Conservation (phyloP, 202 grass and related monocot species). For the Elaeis oleifera region DNA sequence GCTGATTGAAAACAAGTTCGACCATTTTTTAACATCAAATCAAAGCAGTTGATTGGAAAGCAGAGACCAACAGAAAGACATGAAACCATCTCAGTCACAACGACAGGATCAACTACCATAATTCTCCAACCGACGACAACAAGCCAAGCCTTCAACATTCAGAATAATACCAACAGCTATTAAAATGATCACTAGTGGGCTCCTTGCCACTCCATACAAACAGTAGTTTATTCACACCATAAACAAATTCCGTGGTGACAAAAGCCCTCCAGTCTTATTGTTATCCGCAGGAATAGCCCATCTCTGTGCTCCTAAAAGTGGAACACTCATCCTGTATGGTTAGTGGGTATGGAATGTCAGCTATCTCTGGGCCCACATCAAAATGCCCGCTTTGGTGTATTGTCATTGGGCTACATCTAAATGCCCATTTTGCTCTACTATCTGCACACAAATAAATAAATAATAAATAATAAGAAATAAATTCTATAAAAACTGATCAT, state of each 20-base stretch:
- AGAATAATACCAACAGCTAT: no score
- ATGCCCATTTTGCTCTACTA: constrained; percentile 66
- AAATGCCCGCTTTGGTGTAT: constrained; percentile 85
- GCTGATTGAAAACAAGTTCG: no score
- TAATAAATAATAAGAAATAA: constrained; percentile 5
- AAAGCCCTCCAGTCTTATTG: constrained; percentile 42
- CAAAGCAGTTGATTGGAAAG: no score
- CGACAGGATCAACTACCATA: no score
- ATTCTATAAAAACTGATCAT: neutral
- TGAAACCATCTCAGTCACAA: no score
- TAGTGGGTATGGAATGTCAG: constrained; percentile 78
- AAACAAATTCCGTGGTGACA: neutral
- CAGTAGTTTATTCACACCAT: no score
- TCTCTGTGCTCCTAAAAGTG: constrained; percentile 65
- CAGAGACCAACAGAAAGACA: no score
- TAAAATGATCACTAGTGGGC: no score
- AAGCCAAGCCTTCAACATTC: no score
- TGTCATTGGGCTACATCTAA: constrained; percentile 45
- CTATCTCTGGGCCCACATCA: constrained; percentile 62
- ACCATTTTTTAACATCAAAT: no score
- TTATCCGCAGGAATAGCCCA: constrained; percentile 74
- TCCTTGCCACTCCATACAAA: no score
- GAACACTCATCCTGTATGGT: constrained; percentile 78
- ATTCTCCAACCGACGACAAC: no score
- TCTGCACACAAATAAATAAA: constrained; percentile 30